Percentiles rank a stretch among this genome's conserved stretches.
These are phyloP conservation scores for Thymus quinquecostatus DNA, from an alignment of 257 asterid species.

Conservation along the genomic window DNA sequence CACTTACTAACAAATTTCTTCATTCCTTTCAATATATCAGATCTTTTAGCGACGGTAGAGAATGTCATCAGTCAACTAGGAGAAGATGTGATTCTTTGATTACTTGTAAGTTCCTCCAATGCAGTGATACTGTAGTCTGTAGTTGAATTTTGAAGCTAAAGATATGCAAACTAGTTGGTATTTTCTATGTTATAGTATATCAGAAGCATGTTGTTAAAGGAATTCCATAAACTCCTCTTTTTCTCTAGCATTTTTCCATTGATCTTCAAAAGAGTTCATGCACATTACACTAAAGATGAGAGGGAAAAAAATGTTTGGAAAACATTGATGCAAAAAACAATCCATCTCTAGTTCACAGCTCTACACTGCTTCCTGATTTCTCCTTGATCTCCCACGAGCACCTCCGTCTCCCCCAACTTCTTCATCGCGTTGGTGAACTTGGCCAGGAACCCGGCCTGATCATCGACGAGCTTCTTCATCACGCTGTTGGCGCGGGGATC, in stretches of 20 bases:
- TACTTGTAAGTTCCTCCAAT: too few species aligned
- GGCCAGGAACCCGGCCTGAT: conserved; percentile 50
- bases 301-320: neutral
- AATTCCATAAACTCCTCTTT: conserved; percentile 11
- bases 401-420: conserved; percentile 47
- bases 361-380: conserved; percentile 67
- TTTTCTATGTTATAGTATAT: neutral
- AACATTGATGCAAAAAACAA: conserved; percentile 11
- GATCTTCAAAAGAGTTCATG: conserved; percentile 8
- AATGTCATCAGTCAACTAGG: conserved; percentile 64
- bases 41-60: conserved; percentile 71
- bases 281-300: neutral
- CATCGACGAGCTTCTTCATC: conserved; percentile 44
- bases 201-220: neutral
- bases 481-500: conserved; percentile 37
- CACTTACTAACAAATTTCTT: conserved; percentile 23
- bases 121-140: conserved; percentile 35
- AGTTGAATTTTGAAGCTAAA: conserved; percentile 19
- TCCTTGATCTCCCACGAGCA: conserved; percentile 59
- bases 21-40: conserved; percentile 47
- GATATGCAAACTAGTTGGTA: conserved; percentile 6
- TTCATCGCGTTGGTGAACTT: conserved; percentile 43
- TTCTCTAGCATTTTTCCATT: neutral
- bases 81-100: conserved; percentile 44
- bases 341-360: conserved; percentile 40